These are phyloP conservation scores for Naegleria gruberi DNA, from an alignment of 208 protist species.

Conservation along the genomic window DNA sequence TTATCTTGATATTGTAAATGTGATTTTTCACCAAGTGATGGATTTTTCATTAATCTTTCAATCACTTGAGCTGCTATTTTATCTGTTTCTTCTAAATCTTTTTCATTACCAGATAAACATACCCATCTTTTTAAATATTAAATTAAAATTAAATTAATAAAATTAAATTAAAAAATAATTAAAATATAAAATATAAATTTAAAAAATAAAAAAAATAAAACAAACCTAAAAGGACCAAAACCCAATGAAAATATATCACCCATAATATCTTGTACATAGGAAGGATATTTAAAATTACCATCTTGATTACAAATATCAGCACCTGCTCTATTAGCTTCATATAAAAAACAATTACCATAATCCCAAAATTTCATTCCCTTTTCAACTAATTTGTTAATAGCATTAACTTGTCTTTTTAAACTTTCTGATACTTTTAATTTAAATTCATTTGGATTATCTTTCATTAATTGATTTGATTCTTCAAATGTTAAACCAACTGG, in stretches of 20 bases:
- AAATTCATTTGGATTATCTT: slow-evolving; percentile 54
- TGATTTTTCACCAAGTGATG: neutral
- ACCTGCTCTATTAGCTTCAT: slow-evolving; percentile 54
- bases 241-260: slow-evolving; percentile 71
- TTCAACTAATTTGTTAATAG: slow-evolving; percentile 55
- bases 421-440: slow-evolving; percentile 62
- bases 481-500: slow-evolving; percentile 65
- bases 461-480: slow-evolving; percentile 66
- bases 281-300: slow-evolving; percentile 59
- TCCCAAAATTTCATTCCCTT: slow-evolving; percentile 71
- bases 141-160: neutral
- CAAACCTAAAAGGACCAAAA: slow-evolving; percentile 65
- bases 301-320: slow-evolving; percentile 50
- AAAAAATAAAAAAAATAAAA: neutral
- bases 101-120: slow-evolving; percentile 48
- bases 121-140: slow-evolving; percentile 54
- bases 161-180: too few relatives aligned
- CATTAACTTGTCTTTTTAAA: slow-evolving; percentile 53
- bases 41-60: slow-evolving; percentile 20
- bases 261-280: slow-evolving; percentile 77
- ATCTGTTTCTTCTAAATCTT: slow-evolving; percentile 61
- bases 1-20: slow-evolving; percentile 59
- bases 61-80: slow-evolving; percentile 60
- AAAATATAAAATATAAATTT: too few relatives aligned
- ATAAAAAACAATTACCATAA: slow-evolving; percentile 69